Evolutionary conservation across 2,329 filamentous ascomycete species (phyloP), one percentile per base, ranked within the genome.

Genomic region (Xylaria sp.): DNA sequence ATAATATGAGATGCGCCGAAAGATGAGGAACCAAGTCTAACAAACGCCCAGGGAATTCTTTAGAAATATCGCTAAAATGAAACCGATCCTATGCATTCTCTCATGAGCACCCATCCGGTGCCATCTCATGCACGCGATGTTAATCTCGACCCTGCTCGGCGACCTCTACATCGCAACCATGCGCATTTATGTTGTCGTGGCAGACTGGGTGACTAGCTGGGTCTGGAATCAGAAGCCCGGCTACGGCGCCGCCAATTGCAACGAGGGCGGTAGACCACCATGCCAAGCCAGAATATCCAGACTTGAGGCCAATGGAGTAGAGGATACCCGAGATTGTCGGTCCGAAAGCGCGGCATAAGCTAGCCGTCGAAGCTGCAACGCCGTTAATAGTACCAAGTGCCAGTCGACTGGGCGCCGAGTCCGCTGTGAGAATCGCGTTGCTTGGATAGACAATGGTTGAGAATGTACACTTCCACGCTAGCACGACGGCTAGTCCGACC

Each of bases 321-420:
- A 98, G 86, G 32, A 94, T 83, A 1, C 96, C 96, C 2, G 94
- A 97, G 2, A 98, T 83, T 0, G 93, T 94, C 1, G 96, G 96
- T 0, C 95, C 95, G 70, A 98, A 91, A 0, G 94, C 94, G 63
- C 96, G 89, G 79, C 91, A 94, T 54, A 98, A 83, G 78, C 94
- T 97, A 3, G 96, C 96, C 1, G 93, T 94, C 1, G 94, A 97
- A 35, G 94, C 94, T 0, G 94, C 94, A 13, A 94, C 91, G 21
- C 96, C 96, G 75, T 98, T 98, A 79, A 99, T 92, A 0, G 92
- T 94, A 2, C 96, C 96, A 1, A 98, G 88, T 0, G 97, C 92
- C 59, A 93, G 87, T 65, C 92, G 91, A 8, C 91, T 94, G 0
- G 94, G 93, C 0, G 94, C 92, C 18, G 93, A 91, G 79, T 98